Evolutionary conservation across 371 early-diverging fungal species (phyloP), one percentile per base, ranked within the genome.

Genomic region (Mucor piriformis): DNA sequence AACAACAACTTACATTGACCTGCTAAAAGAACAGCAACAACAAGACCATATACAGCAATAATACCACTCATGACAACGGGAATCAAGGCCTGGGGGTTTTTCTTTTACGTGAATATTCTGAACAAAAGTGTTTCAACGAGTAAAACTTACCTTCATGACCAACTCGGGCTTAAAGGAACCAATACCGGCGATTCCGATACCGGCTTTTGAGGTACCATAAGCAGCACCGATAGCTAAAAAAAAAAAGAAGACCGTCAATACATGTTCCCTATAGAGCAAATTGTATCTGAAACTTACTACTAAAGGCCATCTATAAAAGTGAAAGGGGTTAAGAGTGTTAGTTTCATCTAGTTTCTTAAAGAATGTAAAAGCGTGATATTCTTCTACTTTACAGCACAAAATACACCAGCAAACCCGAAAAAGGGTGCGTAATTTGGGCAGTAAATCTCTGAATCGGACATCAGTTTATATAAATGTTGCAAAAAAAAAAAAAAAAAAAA

Each of bases 21-120:
- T 34, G 88, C 81, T 52, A 94, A 86, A 44, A 95, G 78, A 15
- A 92, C 95, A 15, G 92, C 81, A 16, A 94, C 93, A 6, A 93
- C 94, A 7, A 95, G 70, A 32, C 95, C 95, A 74, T 95, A 95
- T 60, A 95, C 90, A 62, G 87, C 95, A 67, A 95, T 89, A 76
- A 95, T 94, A 91, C 95, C 95, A 69, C 92, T 92, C 95, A 95
- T 95, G 61, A 95, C 87, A 50, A 95, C 93, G 18, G 95, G 95
- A 58, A 94, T 88, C 48, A 92, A 82, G 46, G 89, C 83, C 75
- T 77, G n/a, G n/a, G n/a, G n/a, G n/a, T n/a, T n/a, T n/a, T n/a
- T n/a, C n/a, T n/a, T n/a, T n/a, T n/a, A 29, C 29, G 29, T 29
- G 29, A 29, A 29, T 29, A 29, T 29, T 6, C 29, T 8, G 29